Base-by-base conservation (phyloP, 257 asterid species). In the Nicotiana undulata region DNA sequence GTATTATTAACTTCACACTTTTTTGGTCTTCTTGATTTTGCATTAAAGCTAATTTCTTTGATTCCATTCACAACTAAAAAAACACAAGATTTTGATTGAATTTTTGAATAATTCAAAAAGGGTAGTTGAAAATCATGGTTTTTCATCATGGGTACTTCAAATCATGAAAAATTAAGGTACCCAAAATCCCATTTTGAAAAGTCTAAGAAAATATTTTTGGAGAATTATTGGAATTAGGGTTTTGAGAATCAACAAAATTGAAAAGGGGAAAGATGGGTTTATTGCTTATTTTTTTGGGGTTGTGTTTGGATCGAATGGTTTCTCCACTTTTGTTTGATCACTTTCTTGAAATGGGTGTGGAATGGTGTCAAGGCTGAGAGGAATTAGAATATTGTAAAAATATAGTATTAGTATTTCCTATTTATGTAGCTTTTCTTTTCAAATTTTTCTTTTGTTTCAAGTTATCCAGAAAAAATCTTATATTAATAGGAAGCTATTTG, bases 1-100 rank as follows among this genome's bases (percentile, higher is more conserved):
- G 91, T 75, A 94, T 72, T 9, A 88, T 82, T 40, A 40, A 40
- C 88, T 89, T 90, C 68, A 79, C 86, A 20, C 77, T 81, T 58
- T 87, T 89, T 32, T 67, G 51, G 51, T 18, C 60, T 46, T 44
- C 31, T 10, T 74, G 29, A 40, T 70, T 44, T 56, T 70, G 77
- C 46, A 40, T 70, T 64, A 64, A 46, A 17, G 60, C 63, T 0
- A 59, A 12, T 79, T 63, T 79, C 76, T 79, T 79, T 34, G 82
- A 31, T 79, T 79, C 82, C 82, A 79, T 79, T 79, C 58, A 63
- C 82, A 79, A 79, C 58, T 63, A 52, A 58, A 28, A 51, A 2
- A 44, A 3, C 8, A 44, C 15, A 0, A 9, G 77, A 70, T 70
- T 70, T 44, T 6, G 78, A 74, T 74, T 49, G 40, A 74, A 49